Evolutionary conservation across 345 rosid species (phyloP).

Genomic region (Aegle marmelos): DNA sequence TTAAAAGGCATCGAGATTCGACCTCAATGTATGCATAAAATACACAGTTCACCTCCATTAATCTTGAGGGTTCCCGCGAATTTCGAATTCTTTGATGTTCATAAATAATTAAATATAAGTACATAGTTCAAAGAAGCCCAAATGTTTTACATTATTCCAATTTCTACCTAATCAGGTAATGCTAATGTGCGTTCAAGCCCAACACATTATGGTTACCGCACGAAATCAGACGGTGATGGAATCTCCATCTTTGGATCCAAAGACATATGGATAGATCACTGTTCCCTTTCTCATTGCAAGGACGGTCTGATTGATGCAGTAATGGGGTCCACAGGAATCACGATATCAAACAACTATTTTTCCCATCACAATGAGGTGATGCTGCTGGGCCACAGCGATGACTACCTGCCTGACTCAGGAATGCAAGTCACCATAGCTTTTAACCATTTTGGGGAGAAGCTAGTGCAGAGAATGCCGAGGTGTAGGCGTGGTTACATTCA

Average conservation of each 20-base stretch:
- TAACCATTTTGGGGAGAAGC: conserved; percentile 87
- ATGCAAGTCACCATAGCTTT: conserved; percentile 99
- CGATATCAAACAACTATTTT: conserved; percentile 86
- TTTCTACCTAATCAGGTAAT: conserved; percentile 37
- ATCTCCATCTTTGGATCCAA: conserved; percentile 87
- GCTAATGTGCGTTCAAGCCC: conserved; percentile 87
- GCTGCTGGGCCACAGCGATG: conserved; percentile 93
- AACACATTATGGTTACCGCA: conserved; percentile 72
- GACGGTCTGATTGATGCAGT: conserved; percentile 95
- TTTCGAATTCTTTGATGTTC: neutral
- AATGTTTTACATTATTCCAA: neutral
- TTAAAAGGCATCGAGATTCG: neutral
- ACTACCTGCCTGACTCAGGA: conserved; percentile 73
- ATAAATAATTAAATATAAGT: too few species aligned
- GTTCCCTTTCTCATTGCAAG: conserved; percentile 83
- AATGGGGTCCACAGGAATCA: conserved; percentile 93
- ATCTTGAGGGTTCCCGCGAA: neutral
- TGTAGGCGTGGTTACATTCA: conserved; percentile 91
- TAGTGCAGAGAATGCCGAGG: conserved; percentile 93
- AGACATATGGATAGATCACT: conserved; percentile 96
- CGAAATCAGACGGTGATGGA: conserved; percentile 91
- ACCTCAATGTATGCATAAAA: neutral
- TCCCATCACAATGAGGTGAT: conserved; percentile 98
- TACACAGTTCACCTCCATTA: neutral
- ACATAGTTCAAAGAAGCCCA: neutral